phyloP scores from a whole-genome alignment of 2,329 filamentous ascomycete genomes.

The Ophiocordyceps camponoti-saundersi region DNA sequence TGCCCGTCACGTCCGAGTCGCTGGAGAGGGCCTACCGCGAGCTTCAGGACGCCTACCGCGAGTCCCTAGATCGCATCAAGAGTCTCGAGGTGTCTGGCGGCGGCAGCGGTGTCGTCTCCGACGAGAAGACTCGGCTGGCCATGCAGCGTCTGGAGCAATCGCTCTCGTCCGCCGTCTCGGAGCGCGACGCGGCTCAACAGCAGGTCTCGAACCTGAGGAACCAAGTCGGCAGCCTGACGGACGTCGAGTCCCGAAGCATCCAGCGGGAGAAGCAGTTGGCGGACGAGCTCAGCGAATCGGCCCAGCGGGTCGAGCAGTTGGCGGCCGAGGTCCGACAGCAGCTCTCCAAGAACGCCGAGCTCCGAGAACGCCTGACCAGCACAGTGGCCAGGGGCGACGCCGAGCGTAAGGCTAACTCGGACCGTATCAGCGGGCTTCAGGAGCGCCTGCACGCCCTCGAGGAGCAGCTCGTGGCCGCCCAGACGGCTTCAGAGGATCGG shows the following conservation, averaged over 20 bases:
- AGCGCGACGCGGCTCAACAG: constrained; percentile 54
- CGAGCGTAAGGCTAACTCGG: constrained; percentile 64
- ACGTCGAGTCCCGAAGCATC: constrained; percentile 36
- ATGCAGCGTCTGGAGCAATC: constrained; percentile 50
- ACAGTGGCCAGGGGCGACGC: constrained; percentile 72
- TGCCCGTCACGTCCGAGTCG: constrained; percentile 48
- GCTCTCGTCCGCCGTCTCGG: constrained; percentile 50
- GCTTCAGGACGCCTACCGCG: constrained; percentile 52
- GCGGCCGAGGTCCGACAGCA: constrained; percentile 66
- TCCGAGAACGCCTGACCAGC: constrained; percentile 60
- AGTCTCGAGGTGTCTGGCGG: constrained; percentile 37
- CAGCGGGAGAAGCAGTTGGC: constrained; percentile 47
- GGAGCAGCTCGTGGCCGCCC: constrained; percentile 66
- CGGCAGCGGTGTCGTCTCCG: constrained; percentile 17
- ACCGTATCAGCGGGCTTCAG: constrained; percentile 73
- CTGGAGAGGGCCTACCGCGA: constrained; percentile 60
- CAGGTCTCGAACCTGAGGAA: constrained; percentile 45
- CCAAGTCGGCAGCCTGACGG: constrained; percentile 41
- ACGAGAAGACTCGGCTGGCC: constrained; percentile 43
- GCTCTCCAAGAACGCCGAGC: constrained; percentile 55
- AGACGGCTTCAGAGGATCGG: constrained; percentile 73
- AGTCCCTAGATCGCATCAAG: constrained; percentile 50
- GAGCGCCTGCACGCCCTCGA: constrained; percentile 65
- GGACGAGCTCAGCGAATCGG: constrained; percentile 54
- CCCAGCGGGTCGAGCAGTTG: constrained; percentile 62